Percentiles rank a stretch among this genome's conserved stretches.
These are phyloP conservation scores for Nicotiana paniculata DNA, from an alignment of 257 asterid genomes.

Conservation along the genomic window DNA sequence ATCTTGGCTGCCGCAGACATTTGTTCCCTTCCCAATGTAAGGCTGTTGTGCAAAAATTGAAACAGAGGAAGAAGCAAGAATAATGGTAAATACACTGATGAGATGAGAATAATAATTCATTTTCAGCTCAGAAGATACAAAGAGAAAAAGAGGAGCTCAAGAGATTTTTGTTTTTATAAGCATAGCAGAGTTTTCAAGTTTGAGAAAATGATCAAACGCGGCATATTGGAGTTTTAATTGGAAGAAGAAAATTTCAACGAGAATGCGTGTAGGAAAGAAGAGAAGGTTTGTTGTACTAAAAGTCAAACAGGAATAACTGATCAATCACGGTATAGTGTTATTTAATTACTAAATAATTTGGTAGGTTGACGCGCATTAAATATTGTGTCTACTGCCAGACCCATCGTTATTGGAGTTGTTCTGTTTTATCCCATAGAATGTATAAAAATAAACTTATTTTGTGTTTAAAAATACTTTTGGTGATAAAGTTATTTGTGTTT, in stretches of 20 bases:
- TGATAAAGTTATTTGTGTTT: too few relatives aligned
- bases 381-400: background rate
- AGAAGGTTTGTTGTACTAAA: background rate
- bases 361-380: background rate
- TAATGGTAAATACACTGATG: slow-evolving; percentile 17
- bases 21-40: slow-evolving; percentile 28
- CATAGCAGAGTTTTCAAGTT: background rate
- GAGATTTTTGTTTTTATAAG: background rate
- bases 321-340: background rate
- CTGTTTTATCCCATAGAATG: background rate
- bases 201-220: background rate
- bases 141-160: background rate
- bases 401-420: background rate
- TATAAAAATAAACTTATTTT: background rate
- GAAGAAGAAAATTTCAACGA: background rate
- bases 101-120: slow-evolving; percentile 24
- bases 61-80: slow-evolving; percentile 25
- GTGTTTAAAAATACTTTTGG: too few relatives aligned
- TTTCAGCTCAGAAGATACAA: background rate
- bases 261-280: background rate
- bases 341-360: background rate
- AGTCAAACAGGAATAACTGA: background rate
- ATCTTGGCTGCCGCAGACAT: slow-evolving; percentile 20
- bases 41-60: slow-evolving; percentile 58
- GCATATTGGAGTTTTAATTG: background rate